These are phyloP conservation scores for Trichoderma sp. DNA, from an alignment of 2,329 filamentous ascomycete genomes.

Conservation along the genomic window DNA sequence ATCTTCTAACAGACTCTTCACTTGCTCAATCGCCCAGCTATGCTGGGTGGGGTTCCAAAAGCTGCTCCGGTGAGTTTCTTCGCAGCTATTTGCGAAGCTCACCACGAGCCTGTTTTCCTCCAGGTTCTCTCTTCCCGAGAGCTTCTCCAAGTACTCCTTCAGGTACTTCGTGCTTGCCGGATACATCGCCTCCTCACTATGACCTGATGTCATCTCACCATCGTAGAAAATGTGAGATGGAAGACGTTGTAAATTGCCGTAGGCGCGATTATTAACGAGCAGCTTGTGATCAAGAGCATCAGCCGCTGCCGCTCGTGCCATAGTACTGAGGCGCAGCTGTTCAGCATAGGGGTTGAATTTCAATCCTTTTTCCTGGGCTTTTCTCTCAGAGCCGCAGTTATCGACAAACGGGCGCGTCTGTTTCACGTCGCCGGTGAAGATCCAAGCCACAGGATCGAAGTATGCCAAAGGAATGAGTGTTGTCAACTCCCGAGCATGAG, in stretches of 20 bases:
- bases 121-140: slow-evolving; percentile 23
- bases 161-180: slow-evolving; percentile 31
- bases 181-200: slow-evolving; percentile 26
- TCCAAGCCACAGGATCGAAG: slow-evolving; percentile 43
- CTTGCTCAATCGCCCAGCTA: slow-evolving; percentile 37
- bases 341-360: slow-evolving; percentile 34
- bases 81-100: slow-evolving; percentile 29
- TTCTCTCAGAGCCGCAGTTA: slow-evolving; percentile 23
- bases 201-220: slow-evolving; percentile 37
- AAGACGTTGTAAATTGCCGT: slow-evolving; percentile 40
- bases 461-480: slow-evolving; percentile 45
- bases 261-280: slow-evolving; percentile 39
- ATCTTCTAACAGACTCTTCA: slow-evolving; percentile 33
- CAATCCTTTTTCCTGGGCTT: slow-evolving; percentile 23
- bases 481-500: slow-evolving; percentile 46
- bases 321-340: slow-evolving; percentile 37
- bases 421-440: slow-evolving; percentile 46
- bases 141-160: slow-evolving; percentile 30
- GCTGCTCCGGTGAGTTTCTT: slow-evolving; percentile 33
- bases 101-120: slow-evolving; percentile 40
- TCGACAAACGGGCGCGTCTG: slow-evolving; percentile 45
- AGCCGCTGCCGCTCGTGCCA: slow-evolving; percentile 38
- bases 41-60: slow-evolving; percentile 43
- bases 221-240: slow-evolving; percentile 44
- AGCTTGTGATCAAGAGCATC: slow-evolving; percentile 35